These are phyloP conservation scores for Apiospora arundinis DNA, from an alignment of 2,329 filamentous ascomycete genomes.

Conservation along the genomic window DNA sequence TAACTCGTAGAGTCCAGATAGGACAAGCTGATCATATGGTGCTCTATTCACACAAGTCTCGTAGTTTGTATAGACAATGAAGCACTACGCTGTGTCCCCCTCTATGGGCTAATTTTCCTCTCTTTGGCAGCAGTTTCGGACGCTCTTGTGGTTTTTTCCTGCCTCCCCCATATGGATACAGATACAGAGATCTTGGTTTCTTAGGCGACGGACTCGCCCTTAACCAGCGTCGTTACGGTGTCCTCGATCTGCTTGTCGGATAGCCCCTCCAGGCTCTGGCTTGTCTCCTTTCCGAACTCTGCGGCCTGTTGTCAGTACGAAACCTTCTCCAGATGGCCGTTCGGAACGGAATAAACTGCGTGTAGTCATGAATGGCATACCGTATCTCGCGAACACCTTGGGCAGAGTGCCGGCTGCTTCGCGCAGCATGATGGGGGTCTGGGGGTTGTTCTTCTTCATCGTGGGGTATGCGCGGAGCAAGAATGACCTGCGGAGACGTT, in stretches of 20 bases:
- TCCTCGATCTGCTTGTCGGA: conserved; percentile 68
- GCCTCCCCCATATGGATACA: background rate
- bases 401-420: conserved; percentile 87
- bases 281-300: conserved; percentile 65
- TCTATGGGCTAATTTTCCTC: background rate
- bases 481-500: conserved; percentile 70
- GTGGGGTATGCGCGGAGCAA: conserved; percentile 90
- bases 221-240: conserved; percentile 60
- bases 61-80: conserved; percentile 10
- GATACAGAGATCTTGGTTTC: background rate
- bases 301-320: conserved; percentile 30
- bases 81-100: background rate
- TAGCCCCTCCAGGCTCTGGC: conserved; percentile 62
- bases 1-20: background rate
- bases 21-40: background rate
- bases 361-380: conserved; percentile 56
- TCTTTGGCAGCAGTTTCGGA: background rate
- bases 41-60: conserved; percentile 13
- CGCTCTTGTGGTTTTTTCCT: background rate
- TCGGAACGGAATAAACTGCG: background rate
- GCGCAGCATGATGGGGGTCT: conserved; percentile 91
- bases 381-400: conserved; percentile 90
- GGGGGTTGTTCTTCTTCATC: conserved; percentile 99
- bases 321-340: background rate
- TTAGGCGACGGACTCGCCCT: conserved; percentile 39